Evolutionary conservation across 768 basidiomycete species (phyloP), one percentile per base, ranked within the genome.

Genomic region (Lentinula sp.): DNA sequence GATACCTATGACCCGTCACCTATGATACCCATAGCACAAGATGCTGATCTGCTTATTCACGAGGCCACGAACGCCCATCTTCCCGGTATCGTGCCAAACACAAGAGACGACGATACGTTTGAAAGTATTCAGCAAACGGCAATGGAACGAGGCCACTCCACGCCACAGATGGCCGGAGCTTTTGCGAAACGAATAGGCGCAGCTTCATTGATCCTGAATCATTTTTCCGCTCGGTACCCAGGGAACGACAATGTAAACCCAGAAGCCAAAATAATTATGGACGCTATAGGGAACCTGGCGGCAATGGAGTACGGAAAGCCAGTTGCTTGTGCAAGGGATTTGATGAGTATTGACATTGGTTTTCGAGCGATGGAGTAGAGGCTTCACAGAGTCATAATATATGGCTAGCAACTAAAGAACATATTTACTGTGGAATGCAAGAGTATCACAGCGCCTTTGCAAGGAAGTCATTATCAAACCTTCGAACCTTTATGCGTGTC

Each of bases 61-160:
- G 94, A 97, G 73, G 90, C 91, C 9, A 96, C 93, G 8, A 96
- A 95, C 68, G 90, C 93, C 1, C 84, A 89, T 73, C 74, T 97
- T 3, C 87, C 85, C 1, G 82, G 79, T 3, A 71, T 91, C 61
- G 86, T 90, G 64, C 69, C 73, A 6, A 70, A 74, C 32, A 87
- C 86, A 13, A 90, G 88, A 69, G 72, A 73, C 2, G 72, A 69
- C 2, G 90, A 91, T 60, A 87, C 85, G 6, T 80, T 80, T 62
- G 80, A 84, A 66, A 79, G 67, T 13, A 82, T 93, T 6, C 82
- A 90, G 67, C 72, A 72, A 41, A 81, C 85, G 61, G 77, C 91
- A 6, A 87, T 78, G 69, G 86, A 85, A 2, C 81, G 91, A 69
- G 95, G 94, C 0, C 94, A 97, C 71, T 93, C 91, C 4, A 97